phyloP scores from a whole-genome alignment of 2,329 filamentous ascomycete genomes.

The Fusarium xylarioides region DNA sequence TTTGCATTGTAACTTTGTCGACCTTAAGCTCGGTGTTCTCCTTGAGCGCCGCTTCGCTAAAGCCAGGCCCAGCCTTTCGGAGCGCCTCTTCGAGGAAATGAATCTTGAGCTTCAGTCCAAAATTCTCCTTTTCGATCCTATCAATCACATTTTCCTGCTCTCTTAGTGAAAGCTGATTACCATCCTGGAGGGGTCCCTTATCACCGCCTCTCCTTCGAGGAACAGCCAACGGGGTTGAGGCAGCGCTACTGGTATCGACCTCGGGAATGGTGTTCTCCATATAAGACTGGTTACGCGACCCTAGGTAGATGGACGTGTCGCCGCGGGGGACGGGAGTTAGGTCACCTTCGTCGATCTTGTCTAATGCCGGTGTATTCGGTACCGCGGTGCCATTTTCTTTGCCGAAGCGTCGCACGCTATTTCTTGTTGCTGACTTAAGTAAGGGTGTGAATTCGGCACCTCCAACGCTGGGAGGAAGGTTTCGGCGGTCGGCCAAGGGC shows the following conservation, averaged over 20 bases:
- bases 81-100: slow-evolving; percentile 95
- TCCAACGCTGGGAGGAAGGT: slow-evolving; percentile 70
- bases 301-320: slow-evolving; percentile 76
- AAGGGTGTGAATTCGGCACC: slow-evolving; percentile 92
- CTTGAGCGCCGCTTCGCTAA: slow-evolving; percentile 86
- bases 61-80: slow-evolving; percentile 85
- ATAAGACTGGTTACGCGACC: slow-evolving; percentile 71
- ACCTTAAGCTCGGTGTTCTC: slow-evolving; percentile 98
- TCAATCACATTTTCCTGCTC: slow-evolving; percentile 97
- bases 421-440: slow-evolving; percentile 81
- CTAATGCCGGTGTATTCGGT: slow-evolving; percentile 74
- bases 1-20: slow-evolving; percentile 87
- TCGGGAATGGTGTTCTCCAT: slow-evolving; percentile 78
- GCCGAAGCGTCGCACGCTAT: slow-evolving; percentile 71
- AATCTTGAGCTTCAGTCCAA: slow-evolving; percentile 94
- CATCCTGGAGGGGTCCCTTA: slow-evolving; percentile 79
- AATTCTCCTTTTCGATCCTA: slow-evolving; percentile 98
- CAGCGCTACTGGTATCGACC: slow-evolving; percentile 79
- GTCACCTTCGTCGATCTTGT: slow-evolving; percentile 74
- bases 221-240: slow-evolving; percentile 82
- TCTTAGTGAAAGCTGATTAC: slow-evolving; percentile 88
- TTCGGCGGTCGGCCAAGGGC: slow-evolving; percentile 75
- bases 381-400: slow-evolving; percentile 69
- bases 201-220: slow-evolving; percentile 70
- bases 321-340: slow-evolving; percentile 78